Evolutionary conservation across 805 yeast genomes (phyloP).

Genomic region (Blastobotrys peoriensis): DNA sequence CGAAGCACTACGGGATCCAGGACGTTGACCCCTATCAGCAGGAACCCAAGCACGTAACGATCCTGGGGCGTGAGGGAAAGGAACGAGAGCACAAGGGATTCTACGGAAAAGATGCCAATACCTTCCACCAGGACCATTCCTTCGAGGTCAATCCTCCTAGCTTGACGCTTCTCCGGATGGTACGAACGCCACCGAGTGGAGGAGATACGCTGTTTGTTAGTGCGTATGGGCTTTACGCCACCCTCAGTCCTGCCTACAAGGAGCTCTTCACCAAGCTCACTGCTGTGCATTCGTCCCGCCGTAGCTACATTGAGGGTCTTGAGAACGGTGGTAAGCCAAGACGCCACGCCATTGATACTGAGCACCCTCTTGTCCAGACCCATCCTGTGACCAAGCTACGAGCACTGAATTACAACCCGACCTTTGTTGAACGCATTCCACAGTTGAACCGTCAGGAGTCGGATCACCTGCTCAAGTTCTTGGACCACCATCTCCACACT

Average conservation of each 20-base stretch:
- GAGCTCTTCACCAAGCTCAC: constrained; percentile 46
- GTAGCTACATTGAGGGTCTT: constrained; percentile 16
- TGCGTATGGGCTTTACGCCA: constrained; percentile 48
- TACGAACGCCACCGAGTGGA: constrained; percentile 48
- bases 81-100: constrained; percentile 14
- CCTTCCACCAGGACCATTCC: constrained; percentile 71
- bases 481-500: too few species aligned
- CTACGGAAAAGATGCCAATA: constrained; percentile 24
- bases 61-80: constrained; percentile 38
- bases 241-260: constrained; percentile 44
- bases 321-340: constrained; percentile 38
- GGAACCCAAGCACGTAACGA: constrained; percentile 55
- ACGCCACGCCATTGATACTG: constrained; percentile 41
- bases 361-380: constrained; percentile 53
- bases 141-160: constrained; percentile 73
- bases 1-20: constrained; percentile 20
- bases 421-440: too few species aligned
- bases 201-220: constrained; percentile 54
- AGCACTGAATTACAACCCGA: constrained; percentile 49
- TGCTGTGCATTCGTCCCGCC: constrained; percentile 56
- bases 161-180: constrained; percentile 56
- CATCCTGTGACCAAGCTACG: constrained; percentile 63
- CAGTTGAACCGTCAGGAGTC: too few species aligned
- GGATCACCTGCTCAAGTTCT: too few species aligned
- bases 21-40: constrained; percentile 28